phyloP scores from a whole-genome alignment of 768 basidiomycete genomes.

The Calocera viscosa region DNA sequence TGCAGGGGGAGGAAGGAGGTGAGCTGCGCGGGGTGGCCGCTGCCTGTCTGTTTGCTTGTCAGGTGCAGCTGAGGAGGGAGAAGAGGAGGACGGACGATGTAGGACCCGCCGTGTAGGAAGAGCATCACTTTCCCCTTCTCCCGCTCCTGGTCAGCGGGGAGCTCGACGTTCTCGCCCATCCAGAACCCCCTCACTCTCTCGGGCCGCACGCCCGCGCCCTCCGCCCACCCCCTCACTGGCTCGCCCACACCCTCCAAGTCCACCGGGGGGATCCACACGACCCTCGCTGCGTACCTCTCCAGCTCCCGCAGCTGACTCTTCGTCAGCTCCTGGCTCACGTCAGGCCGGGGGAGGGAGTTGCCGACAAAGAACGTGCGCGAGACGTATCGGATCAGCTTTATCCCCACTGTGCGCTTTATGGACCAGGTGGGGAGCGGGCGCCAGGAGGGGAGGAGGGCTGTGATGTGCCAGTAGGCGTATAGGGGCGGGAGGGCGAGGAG shows the following conservation, averaged over 20 bases:
- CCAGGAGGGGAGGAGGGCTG: background rate
- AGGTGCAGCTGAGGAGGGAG: background rate
- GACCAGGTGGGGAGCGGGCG: background rate
- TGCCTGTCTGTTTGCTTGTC: conserved; percentile 9
- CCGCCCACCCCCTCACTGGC: background rate
- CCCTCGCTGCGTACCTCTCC: background rate
- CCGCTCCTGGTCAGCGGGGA: no score
- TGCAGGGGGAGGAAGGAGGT: background rate
- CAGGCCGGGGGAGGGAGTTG: background rate
- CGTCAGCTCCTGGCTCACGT: background rate
- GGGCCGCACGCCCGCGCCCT: background rate
- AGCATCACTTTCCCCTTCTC: conserved; percentile 19
- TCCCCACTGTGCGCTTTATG: background rate
- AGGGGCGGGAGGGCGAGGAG: background rate
- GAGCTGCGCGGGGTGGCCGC: background rate
- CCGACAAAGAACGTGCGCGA: background rate
- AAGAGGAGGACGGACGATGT: conserved; percentile 7
- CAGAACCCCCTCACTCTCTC: background rate
- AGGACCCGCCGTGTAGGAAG: conserved; percentile 16
- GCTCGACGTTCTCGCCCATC: background rate
- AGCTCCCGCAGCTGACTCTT: background rate
- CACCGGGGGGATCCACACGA: background rate
- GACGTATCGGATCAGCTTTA: background rate
- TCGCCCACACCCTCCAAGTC: background rate
- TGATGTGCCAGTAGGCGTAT: background rate